Evolutionary conservation across 2,329 filamentous ascomycete species (phyloP), one percentile per base, ranked within the genome.

Genomic region (Colletotrichum gigasporum): DNA sequence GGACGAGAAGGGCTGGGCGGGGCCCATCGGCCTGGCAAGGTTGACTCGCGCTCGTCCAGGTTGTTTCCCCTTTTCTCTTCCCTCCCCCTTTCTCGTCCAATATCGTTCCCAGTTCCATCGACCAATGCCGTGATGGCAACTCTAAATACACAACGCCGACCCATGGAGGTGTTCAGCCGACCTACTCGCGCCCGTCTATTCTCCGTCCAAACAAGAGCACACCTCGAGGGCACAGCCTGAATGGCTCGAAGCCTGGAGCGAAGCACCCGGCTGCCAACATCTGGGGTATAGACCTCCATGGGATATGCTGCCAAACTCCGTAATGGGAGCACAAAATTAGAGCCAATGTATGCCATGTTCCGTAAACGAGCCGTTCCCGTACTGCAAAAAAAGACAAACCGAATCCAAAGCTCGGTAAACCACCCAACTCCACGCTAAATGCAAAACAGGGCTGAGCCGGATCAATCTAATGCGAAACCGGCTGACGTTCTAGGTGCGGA

Each of bases 401-500:
- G 45, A 45, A 56, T 39, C 28, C 50, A 32, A 22, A 56, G 26
- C 62, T 57, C 12, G 62, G 51, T 34, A 37, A 11, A 30, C 59
- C 62, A 18, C 37, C 58, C 57, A 65, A 65, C 62, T 48, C 62
- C 62, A 41, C 50, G 62, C 62, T 65, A 63, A 65, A 65, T 65
- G 50, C 50, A 65, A 65, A 63, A 28, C 51, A 51, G 24, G 39
- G 34, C 50, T 58, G 51, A n/a, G 62, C 51, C 62, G 35, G 22
- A 53, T 47, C 44, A 42, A 44, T 37, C 22, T 20, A 26, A 22
- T 39, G 35, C 18, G 39, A 37, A 44, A 56, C 50, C 42, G 42
- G 4, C 32, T 10, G 47, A 48, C 51, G 22, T 65, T 65, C 42
- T 57, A 56, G 45, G 37, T 63, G 58, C 37, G 57, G 35, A 47